These are phyloP conservation scores for Galerina marginata DNA, from an alignment of 768 basidiomycete genomes.

Conservation along the genomic window DNA sequence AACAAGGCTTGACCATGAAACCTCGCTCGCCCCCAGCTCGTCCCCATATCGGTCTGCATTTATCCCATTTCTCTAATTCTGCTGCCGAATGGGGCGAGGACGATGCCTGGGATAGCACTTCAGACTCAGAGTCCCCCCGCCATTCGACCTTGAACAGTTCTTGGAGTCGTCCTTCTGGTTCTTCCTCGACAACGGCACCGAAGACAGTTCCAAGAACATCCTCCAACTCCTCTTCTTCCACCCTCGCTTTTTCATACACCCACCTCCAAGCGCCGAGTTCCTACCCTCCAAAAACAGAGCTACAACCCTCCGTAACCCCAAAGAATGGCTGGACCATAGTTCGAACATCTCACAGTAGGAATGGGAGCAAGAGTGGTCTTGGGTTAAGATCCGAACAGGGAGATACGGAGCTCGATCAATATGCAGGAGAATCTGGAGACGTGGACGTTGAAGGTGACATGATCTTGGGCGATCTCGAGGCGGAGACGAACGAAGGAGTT, in stretches of 20 bases:
- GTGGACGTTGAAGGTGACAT: slow-evolving; percentile 78
- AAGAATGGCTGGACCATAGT: slow-evolving; percentile 85
- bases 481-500: slow-evolving; percentile 45
- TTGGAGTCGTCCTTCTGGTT: slow-evolving; percentile 43
- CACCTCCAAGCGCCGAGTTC: slow-evolving; percentile 79
- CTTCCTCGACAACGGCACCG: slow-evolving; percentile 47
- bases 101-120: slow-evolving; percentile 86
- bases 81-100: slow-evolving; percentile 78
- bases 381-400: slow-evolving; percentile 20
- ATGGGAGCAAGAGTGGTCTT: slow-evolving; percentile 22
- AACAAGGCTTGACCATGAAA: slow-evolving; percentile 37
- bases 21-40: slow-evolving; percentile 74
- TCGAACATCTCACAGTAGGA: slow-evolving; percentile 39
- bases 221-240: slow-evolving; percentile 61
- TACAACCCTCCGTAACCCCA: slow-evolving; percentile 36
- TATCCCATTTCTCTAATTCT: slow-evolving; percentile 46
- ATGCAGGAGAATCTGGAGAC: slow-evolving; percentile 46
- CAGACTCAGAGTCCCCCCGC: slow-evolving; percentile 75
- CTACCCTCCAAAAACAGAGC: slow-evolving; percentile 64
- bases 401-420: slow-evolving; percentile 25
- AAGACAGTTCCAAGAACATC: slow-evolving; percentile 57
- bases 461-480: slow-evolving; percentile 77
- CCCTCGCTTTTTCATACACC: slow-evolving; percentile 81
- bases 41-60: slow-evolving; percentile 71
- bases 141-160: slow-evolving; percentile 55